These are phyloP conservation scores for Aspergillus quadrilineatus DNA, from an alignment of 2,329 filamentous ascomycete genomes.

Conservation along the genomic window DNA sequence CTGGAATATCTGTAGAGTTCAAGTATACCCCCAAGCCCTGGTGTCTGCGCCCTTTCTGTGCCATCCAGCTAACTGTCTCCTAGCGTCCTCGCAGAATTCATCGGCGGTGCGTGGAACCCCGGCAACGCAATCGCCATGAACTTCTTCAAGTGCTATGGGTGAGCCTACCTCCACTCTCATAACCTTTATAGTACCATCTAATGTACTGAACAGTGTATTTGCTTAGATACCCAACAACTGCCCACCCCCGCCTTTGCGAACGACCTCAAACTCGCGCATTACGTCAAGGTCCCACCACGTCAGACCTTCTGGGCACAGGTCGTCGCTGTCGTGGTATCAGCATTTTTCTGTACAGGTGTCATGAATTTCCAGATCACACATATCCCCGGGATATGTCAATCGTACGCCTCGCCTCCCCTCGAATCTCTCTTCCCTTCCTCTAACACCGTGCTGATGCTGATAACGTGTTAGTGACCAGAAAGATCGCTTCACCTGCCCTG, in stretches of 20 bases:
- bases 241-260: constrained; percentile 4
- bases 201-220: too few species aligned
- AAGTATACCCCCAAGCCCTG: background rate
- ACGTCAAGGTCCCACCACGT: constrained; percentile 5
- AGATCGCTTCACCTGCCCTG: constrained; percentile 5
- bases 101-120: constrained; percentile 6
- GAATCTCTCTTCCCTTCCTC: too few species aligned
- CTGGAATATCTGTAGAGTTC: constrained; percentile 6
- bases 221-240: background rate
- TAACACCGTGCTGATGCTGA: too few species aligned
- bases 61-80: too few species aligned
- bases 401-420: background rate
- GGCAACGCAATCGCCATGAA: constrained; percentile 7
- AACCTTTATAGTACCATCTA: too few species aligned
- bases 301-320: constrained; percentile 2
- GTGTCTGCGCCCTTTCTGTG: too few species aligned
- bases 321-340: background rate
- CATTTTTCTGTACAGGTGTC: background rate
- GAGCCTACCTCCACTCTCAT: too few species aligned
- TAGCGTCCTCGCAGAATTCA: constrained; percentile 7
- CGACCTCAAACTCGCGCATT: constrained; percentile 9
- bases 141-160: constrained; percentile 12
- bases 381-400: constrained; percentile 6
- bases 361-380: constrained; percentile 1
- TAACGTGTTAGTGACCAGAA: background rate